phyloP scores from a whole-genome alignment of 78 protist species.

The Diacronema lutheri region DNA sequence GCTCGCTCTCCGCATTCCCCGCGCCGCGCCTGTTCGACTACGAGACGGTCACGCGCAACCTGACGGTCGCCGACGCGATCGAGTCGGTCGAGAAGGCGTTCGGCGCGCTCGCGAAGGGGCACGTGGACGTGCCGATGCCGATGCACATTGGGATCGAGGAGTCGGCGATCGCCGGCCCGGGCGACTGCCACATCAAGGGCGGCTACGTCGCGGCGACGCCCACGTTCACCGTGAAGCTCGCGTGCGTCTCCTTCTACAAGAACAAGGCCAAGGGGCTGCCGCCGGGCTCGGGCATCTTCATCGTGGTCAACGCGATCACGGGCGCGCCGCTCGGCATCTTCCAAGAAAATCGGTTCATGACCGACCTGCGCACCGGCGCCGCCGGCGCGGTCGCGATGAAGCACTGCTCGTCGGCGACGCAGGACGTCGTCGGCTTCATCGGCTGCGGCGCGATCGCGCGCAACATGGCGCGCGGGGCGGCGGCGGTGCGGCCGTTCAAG shows the following conservation, averaged over 20 bases:
- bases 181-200: conserved; percentile 39
- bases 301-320: conserved; percentile 21
- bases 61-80: not conserved
- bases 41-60: not conserved
- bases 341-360: conserved; percentile 36
- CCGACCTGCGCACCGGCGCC: conserved; percentile 40
- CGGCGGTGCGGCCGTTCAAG: not conserved
- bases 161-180: conserved; percentile 28
- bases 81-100: conserved; percentile 28
- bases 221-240: conserved; percentile 41
- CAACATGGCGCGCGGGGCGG: conserved; percentile 13
- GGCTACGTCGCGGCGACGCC: conserved; percentile 4
- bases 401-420: not conserved
- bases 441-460: conserved; percentile 11
- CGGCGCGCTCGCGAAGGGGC: conserved; percentile 27
- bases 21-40: conserved; percentile 6
- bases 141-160: conserved; percentile 41
- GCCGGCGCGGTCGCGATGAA: conserved; percentile 36
- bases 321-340: conserved; percentile 27
- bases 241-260: conserved; percentile 33
- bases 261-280: conserved; percentile 30
- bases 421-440: not conserved
- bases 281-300: conserved; percentile 31
- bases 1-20: not conserved
- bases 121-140: conserved; percentile 31